Evolutionary conservation across 202 grass and related monocot species (phyloP), one percentile per base, ranked within the genome.

Genomic region (Saccharum hybrid): DNA sequence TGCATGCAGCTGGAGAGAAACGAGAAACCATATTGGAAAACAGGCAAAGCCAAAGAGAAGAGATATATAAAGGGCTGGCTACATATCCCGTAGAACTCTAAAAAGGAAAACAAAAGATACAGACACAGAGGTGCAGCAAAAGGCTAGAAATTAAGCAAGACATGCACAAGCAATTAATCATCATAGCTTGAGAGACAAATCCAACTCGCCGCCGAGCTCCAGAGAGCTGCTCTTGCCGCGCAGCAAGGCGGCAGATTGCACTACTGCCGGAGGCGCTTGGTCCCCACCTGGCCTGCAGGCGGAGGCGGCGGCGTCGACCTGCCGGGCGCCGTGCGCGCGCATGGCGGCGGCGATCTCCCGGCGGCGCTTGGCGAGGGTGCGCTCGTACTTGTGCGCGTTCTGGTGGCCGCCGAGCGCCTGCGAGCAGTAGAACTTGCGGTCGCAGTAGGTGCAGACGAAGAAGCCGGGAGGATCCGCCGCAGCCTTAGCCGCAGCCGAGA

Each of bases 381-480:
- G 54, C 54, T 59, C 54, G 54, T 59, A 59, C n/a, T 59, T 59
- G 54, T 59, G 54, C n/a, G 54, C 54, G 54, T 59, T 59, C 54
- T 59, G 54, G 54, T 59, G 54, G 8, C 54, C 54, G 54, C 54
- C 54, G 54, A 59, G 54, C 54, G 54, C 54, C n/a, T 59, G 54
- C 54, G 54, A 59, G 19, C 54, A 22, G 54, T 59, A 59, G 54
- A 59, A 59, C 54, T 59, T 59, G 54, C 54, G 54, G 54, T 59
- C 54, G 54, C 54, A 59, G 54, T 59, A 59, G 54, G 54, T 59
- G 54, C 54, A 59, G 54, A 59, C 54, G 54, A 59, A 59, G 54
- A 59, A 59, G 19, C 54, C 54, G 0, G n/a, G 54, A 59, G 54
- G 19, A 0, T 21, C n/a, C n/a, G n/a, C n/a, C n/a, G n/a, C 26